Base-by-base conservation (phyloP, 2,329 filamentous ascomycete species). In the Aspergillus tubingensis region DNA sequence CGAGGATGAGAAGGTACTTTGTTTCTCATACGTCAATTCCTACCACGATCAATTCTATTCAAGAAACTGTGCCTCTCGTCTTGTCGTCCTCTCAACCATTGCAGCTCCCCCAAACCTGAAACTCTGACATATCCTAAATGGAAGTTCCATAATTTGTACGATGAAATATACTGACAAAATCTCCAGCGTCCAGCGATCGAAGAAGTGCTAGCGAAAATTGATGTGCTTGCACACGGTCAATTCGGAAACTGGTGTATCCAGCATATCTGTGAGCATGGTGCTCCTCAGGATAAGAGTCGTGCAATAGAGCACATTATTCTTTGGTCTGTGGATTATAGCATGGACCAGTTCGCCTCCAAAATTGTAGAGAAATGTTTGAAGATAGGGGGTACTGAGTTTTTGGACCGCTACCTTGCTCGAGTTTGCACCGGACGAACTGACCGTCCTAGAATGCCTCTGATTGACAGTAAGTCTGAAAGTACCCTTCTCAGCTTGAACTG, bases 161-260 rank as follows among this genome's bases (percentile, higher is more conserved):
- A 50, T 11, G 10, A 13, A 27, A 15, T 15, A 38, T 61, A 38
- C 70, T 74, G 56, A 75, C 51, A 36, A 52, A 32, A 53, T 17
- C 3, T 64, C n/a, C 67, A 96, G 93, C 92, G 96, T 62, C 93
- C 93, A 49, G 97, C 95, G 73, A 96, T 99, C 72, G 93, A 96
- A 76, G 95, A 99, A 77, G 95, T 99, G 41, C 86, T 99, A 59
- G 86, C 86, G 62, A 97, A 95, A 74, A 96, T 99, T 69, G 92
- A 99, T 78, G 91, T 96, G 63, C 92, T 99, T 71, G 91, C 95
- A 61, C 94, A 97, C 75, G 95, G 95, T 25, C 95, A 99, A 75
- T 99, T 99, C 74, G 95, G 95, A 58, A 99, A 99, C 76, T 99
- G 95, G 95, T 99, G 95, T 80, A 98, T 99, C 71, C 95, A 99